These are phyloP conservation scores for Dactylellina cionopaga DNA, from an alignment of 2,329 filamentous ascomycete genomes.

Conservation along the genomic window DNA sequence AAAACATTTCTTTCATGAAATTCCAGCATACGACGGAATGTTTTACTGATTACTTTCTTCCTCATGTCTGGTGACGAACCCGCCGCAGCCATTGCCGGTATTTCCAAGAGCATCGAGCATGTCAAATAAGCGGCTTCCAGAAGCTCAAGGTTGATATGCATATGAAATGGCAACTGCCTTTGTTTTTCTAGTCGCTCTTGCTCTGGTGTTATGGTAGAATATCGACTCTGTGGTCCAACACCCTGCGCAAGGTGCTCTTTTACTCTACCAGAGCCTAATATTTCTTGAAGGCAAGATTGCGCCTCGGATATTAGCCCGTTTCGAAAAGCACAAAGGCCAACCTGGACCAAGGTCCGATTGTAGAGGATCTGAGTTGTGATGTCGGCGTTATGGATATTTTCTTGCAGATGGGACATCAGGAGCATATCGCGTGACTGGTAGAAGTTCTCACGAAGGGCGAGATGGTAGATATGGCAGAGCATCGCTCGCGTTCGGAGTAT, in stretches of 20 bases:
- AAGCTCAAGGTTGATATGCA: conserved; percentile 99
- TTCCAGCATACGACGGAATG: conserved; percentile 97
- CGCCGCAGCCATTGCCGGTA: conserved; percentile 93
- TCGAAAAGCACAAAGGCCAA: conserved; percentile 97
- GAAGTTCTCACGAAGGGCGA: conserved; percentile 96
- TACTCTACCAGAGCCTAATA: conserved; percentile 95
- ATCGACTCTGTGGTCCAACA: conserved; percentile 91
- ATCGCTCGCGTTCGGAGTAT: conserved; percentile 93
- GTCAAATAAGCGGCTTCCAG: conserved; percentile 98
- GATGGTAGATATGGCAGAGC: conserved; percentile 98
- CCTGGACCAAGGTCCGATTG: conserved; percentile 97
- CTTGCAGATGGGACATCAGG: conserved; percentile 98
- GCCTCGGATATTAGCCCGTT: conserved; percentile 96
- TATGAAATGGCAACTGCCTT: conserved; percentile 97
- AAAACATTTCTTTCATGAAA: conserved; percentile 99
- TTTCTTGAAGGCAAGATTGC: conserved; percentile 96
- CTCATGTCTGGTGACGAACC: conserved; percentile 96
- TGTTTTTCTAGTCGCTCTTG: conserved; percentile 97
- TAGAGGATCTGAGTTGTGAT: conserved; percentile 97
- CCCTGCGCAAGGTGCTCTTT: conserved; percentile 98
- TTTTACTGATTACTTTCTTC: conserved; percentile 99
- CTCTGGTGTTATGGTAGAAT: conserved; percentile 93
- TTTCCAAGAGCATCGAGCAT: conserved; percentile 98
- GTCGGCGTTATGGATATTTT: conserved; percentile 96
- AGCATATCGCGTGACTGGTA: conserved; percentile 98